phyloP scores from a whole-genome alignment of 345 rosid species.

The Syzygium grande region DNA sequence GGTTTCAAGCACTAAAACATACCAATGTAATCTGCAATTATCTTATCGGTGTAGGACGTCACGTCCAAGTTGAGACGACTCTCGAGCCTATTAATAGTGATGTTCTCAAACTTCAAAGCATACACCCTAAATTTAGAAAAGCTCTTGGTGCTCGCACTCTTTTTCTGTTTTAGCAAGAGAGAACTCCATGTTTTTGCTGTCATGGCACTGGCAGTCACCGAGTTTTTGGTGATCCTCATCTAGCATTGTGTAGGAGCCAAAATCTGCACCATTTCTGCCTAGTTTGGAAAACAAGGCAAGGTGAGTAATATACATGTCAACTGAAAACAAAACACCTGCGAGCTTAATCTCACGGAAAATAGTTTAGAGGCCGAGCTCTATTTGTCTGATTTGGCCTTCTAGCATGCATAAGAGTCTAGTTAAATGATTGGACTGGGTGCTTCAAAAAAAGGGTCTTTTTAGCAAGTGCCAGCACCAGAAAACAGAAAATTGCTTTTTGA shows the following conservation, averaged over 20 bases:
- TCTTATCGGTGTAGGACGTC: no score
- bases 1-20: no score
- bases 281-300: not conserved
- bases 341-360: not conserved
- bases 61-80: no score
- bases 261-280: not conserved
- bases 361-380: not conserved
- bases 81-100: no score
- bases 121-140: no score
- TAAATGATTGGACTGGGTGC: fast-evolving
- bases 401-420: not conserved
- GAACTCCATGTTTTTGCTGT: not conserved
- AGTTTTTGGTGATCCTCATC: not conserved
- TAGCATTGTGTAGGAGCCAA: not conserved
- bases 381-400: not conserved
- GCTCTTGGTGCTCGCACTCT: no score
- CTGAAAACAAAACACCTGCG: no score
- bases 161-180: not conserved
- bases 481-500: not conserved
- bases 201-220: fast-evolving
- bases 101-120: no score
- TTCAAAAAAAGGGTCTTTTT: not conserved
- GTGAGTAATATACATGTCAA: not conserved
- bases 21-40: no score
- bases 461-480: not conserved